Evolutionary conservation across 306 rosid species (phyloP).

Genomic region (Sicyos edulis): DNA sequence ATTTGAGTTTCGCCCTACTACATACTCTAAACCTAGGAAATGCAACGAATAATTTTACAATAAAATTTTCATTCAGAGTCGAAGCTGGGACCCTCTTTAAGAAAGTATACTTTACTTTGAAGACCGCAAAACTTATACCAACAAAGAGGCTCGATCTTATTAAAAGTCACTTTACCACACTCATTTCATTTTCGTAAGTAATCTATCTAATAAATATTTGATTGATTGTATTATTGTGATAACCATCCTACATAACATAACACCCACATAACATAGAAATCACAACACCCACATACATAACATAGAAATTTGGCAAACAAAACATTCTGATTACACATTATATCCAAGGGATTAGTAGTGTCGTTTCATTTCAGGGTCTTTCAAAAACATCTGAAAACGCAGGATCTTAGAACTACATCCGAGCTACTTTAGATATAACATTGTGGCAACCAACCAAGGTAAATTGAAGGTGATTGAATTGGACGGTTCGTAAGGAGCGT

Average conservation of each 20-base stretch:
- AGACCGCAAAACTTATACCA: too few relatives aligned
- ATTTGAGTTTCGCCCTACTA: background rate
- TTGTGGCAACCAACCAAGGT: background rate
- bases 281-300: background rate
- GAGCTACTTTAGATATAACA: conserved; percentile 5
- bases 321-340: background rate
- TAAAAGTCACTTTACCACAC: background rate
- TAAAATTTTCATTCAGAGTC: too few relatives aligned
- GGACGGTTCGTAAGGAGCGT: background rate
- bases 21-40: too few relatives aligned
- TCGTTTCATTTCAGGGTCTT: conserved; percentile 1
- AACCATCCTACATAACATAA: too few relatives aligned
- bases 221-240: background rate
- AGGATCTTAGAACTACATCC: background rate
- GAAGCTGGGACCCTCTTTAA: too few relatives aligned
- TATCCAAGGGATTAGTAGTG: background rate
- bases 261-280: background rate
- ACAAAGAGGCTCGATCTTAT: too few relatives aligned
- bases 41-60: too few relatives aligned
- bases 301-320: background rate
- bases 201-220: background rate
- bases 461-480: background rate
- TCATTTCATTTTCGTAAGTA: background rate
- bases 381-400: background rate
- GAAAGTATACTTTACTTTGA: too few relatives aligned